phyloP scores from a whole-genome alignment of 352 stramenopile genomes.

The Hyaloperonospora brassicae region DNA sequence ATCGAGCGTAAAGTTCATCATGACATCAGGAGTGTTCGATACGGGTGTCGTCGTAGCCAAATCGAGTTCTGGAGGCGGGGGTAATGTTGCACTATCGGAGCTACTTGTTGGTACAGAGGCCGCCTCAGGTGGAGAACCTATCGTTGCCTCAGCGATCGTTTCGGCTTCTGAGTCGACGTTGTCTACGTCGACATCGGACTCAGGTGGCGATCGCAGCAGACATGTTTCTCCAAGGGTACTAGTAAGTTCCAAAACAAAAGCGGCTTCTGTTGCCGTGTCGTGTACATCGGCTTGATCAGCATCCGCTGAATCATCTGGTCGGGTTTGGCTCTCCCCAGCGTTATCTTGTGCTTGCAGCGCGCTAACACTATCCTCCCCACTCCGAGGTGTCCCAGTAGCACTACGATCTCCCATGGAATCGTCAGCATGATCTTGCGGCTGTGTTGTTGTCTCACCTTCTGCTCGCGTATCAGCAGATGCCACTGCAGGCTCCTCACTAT shows the following conservation, averaged over 20 bases:
- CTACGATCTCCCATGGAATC: conserved; percentile 20
- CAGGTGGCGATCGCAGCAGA: conserved; percentile 62
- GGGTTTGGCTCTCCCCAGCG: conserved; percentile 5
- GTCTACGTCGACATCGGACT: conserved; percentile 45
- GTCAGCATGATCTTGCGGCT: conserved; percentile 13
- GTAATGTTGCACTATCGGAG: conserved; percentile 13
- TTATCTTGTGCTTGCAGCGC: conserved; percentile 15
- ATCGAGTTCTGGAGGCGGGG: conserved; percentile 27
- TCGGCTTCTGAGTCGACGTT: conserved; percentile 34
- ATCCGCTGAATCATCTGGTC: conserved; percentile 3
- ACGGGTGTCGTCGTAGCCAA: conserved; percentile 10
- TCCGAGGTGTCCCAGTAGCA: conserved; percentile 17
- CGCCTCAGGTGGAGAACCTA: conserved; percentile 1
- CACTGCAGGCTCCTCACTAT: conserved; percentile 26
- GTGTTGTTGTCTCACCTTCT: conserved; percentile 13
- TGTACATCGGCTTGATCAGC: conserved; percentile 10
- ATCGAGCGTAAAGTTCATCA: conserved; percentile 83
- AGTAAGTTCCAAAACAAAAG: conserved; percentile 73
- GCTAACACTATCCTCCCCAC: conserved; percentile 32
- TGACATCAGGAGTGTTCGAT: conserved; percentile 25
- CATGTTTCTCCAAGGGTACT: conserved; percentile 80
- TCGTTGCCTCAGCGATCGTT: conserved; percentile 17
- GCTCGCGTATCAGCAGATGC: background rate
- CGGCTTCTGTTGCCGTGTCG: conserved; percentile 40
- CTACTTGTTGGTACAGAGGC: conserved; percentile 10